Evolutionary conservation across 768 basidiomycete species (phyloP), one percentile per base, ranked within the genome.

Genomic region (Mycena galericulata): DNA sequence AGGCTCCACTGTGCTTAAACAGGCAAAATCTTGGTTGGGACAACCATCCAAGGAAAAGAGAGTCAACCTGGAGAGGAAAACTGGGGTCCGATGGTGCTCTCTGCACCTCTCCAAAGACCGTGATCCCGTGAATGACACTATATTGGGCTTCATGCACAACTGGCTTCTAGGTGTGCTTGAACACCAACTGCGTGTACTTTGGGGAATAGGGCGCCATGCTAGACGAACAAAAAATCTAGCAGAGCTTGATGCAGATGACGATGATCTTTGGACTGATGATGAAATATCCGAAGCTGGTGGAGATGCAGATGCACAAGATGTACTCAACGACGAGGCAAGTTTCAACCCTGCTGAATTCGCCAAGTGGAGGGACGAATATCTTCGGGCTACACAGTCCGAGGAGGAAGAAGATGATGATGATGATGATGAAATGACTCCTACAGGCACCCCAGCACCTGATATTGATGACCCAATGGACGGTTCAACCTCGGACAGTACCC

Each of bases 61-160:
- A 15, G 46, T 72, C 9, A 22, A 12, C 10, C 18, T 68, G 9
- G 47, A 47, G 3, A 70, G n/a, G 11, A 34, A 60, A 26, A 59
- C 27, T 40, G 73, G 75, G 2, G 62, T 73, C 4, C 49, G 75
- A 1, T 68, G 58, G 58, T 70, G 70, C 22, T 53, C 66, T 27
- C 22, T 73, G 10, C 64, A 71, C 62, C 27, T 61, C 20, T 30
- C 73, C 24, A 41, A 30, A 22, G 68, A 74, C 40, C 72, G 69
- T 62, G 50, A 75, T 49, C 69, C 74, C 8, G 65, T 74, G 0
- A 24, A 47, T 14, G 46, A 67, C 64, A 47, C 61, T 59, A 57
- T 57, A 29, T 29, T 57, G 27, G 50, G 50, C 17, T 51, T 30
- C 15, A 51, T 51, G 29, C 50, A 51, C 29, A 51, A 51, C 32